Evolutionary conservation across 2,329 filamentous ascomycete genomes (phyloP).

Genomic region (Trichophyton mentagrophytes): DNA sequence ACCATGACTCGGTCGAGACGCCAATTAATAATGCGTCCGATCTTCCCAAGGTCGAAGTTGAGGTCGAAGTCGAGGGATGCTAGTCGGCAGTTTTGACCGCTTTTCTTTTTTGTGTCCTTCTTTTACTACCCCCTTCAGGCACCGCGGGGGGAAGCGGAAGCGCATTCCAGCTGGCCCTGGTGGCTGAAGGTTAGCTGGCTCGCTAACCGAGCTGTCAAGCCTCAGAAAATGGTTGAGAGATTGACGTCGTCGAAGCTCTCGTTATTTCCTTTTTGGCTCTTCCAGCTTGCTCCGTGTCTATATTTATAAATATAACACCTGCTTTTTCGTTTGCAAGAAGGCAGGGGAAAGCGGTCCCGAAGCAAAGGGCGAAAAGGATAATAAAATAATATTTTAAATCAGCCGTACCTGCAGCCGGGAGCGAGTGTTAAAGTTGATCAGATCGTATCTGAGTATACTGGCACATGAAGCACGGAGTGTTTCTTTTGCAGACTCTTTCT

Average conservation of each 20-base stretch:
- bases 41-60: background rate
- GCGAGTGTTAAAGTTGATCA: background rate
- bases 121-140: background rate
- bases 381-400: background rate
- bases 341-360: background rate
- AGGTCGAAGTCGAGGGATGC: background rate
- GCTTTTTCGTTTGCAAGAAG: background rate
- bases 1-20: conserved; percentile 1
- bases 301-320: background rate
- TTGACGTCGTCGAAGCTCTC: background rate
- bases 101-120: background rate
- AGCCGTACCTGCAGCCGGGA: background rate
- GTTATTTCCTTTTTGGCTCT: background rate
- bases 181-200: background rate
- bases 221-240: background rate
- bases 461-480: background rate
- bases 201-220: background rate
- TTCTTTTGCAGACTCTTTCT: background rate
- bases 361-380: background rate
- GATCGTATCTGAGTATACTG: background rate
- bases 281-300: background rate
- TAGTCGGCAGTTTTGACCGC: background rate
- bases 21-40: background rate
- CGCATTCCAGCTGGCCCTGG: background rate
- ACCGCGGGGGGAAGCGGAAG: background rate